Conservation (phyloP, 257 asterid species). For the Avicennia marina region DNA sequence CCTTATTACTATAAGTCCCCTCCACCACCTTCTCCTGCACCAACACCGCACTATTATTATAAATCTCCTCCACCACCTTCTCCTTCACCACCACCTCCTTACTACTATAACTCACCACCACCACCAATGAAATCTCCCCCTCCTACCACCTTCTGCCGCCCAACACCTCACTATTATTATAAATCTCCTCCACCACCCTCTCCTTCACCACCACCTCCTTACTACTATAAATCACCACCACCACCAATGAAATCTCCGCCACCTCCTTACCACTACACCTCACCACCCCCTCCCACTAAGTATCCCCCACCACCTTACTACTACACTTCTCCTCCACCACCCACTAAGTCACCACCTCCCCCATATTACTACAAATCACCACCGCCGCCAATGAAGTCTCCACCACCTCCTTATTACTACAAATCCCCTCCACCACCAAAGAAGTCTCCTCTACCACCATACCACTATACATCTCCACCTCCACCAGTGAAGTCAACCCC, state of each 20-base stretch:
- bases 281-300: constrained; percentile 24
- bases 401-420: constrained; percentile 26
- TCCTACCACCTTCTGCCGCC: too few species aligned
- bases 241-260: too few species aligned
- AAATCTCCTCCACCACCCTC: too few species aligned
- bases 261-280: constrained; percentile 25
- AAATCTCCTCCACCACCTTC: too few species aligned
- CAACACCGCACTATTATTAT: too few species aligned
- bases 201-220: too few species aligned
- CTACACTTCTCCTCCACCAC: constrained; percentile 48
- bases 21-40: too few species aligned
- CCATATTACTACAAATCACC: constrained; percentile 31
- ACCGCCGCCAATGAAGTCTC: constrained; percentile 23
- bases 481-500: background rate
- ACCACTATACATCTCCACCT: constrained; percentile 21
- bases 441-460: constrained; percentile 25
- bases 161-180: too few species aligned
- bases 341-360: constrained; percentile 26
- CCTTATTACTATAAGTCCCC: too few species aligned
- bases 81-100: constrained; percentile 32
- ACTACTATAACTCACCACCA: constrained; percentile 16
- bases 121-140: constrained; percentile 2
- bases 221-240: too few species aligned
- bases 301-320: constrained; percentile 28
- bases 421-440: constrained; percentile 28